Conservation (phyloP, 208 protist genomes). For the Crithidia bombi region DNA sequence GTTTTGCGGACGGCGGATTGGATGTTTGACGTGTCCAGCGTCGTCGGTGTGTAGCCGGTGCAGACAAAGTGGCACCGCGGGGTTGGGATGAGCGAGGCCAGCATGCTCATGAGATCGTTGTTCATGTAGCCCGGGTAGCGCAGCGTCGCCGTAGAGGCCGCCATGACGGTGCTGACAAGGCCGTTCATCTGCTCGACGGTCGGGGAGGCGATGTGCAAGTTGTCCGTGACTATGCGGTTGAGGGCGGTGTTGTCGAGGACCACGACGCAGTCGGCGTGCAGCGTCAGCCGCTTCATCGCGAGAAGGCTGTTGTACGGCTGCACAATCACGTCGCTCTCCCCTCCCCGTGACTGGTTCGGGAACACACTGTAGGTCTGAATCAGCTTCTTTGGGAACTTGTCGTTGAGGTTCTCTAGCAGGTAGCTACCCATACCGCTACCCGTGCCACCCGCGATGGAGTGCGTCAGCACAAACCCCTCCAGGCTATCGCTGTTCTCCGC, state of each 20-base stretch:
- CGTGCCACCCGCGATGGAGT: slow-evolving; percentile 99
- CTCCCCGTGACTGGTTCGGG: slow-evolving; percentile 85
- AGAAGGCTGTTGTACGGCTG: slow-evolving; percentile 99
- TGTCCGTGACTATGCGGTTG: slow-evolving; percentile 97
- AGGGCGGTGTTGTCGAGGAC: slow-evolving; percentile 99
- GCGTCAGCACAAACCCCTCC: slow-evolving; percentile 98
- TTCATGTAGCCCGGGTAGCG: slow-evolving; percentile 99
- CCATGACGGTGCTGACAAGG: slow-evolving; percentile 99
- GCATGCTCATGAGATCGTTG: slow-evolving; percentile 97
- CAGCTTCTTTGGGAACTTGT: slow-evolving; percentile 98
- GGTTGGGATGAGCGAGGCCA: slow-evolving; percentile 99
- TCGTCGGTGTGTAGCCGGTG: slow-evolving; percentile 98
- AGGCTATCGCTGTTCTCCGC: slow-evolving; percentile 98
- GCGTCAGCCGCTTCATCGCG: slow-evolving; percentile 98
- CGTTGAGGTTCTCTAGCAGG: slow-evolving; percentile 98
- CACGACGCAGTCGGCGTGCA: slow-evolving; percentile 97
- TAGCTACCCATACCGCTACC: slow-evolving; percentile 99
- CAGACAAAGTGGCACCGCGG: slow-evolving; percentile 99
- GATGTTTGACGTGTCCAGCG: slow-evolving; percentile 89
- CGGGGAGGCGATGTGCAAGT: slow-evolving; percentile 95
- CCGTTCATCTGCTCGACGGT: slow-evolving; percentile 98
- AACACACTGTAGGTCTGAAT: slow-evolving; percentile 99
- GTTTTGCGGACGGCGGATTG: slow-evolving; percentile 97
- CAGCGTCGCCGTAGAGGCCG: slow-evolving; percentile 98
- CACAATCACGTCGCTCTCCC: slow-evolving; percentile 97